A percentile compares a stretch with the other conserved stretches of the same genome.
Conservation (phyloP, 73 alveolate genomes). For the Paramecium sexaurelia region DNA sequence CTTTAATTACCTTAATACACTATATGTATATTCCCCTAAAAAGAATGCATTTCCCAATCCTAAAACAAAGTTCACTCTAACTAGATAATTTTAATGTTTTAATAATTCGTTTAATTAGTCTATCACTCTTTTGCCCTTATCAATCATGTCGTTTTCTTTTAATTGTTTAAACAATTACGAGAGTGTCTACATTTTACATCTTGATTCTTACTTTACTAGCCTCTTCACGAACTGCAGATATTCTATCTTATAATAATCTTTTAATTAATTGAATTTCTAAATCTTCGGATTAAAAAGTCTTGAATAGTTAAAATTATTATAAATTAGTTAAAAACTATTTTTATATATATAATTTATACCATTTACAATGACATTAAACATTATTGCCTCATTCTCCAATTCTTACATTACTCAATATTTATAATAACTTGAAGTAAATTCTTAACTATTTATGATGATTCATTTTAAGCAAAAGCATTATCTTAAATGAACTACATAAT, state of each 20-base stretch:
- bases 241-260: background rate
- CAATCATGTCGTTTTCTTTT: background rate
- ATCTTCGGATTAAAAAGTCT: background rate
- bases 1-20: background rate
- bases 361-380: background rate
- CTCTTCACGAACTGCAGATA: conserved; percentile 2
- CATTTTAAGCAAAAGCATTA: background rate
- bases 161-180: background rate
- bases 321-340: background rate
- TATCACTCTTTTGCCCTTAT: background rate
- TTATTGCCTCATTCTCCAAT: conserved; percentile 45
- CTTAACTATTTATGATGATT: background rate
- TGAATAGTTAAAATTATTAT: background rate
- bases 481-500: background rate
- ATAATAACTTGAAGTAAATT: background rate
- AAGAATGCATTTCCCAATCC: conserved; percentile 10
- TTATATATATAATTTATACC: background rate
- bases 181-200: background rate
- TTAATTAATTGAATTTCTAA: background rate
- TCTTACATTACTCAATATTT: background rate
- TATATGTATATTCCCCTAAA: background rate
- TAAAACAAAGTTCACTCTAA: conserved; percentile 12
- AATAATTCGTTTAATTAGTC: background rate
- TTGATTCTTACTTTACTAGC: background rate
- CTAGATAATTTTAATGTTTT: conserved; percentile 10